Base-by-base conservation (phyloP, 768 basidiomycete genomes). In the Piloderma croceum region DNA sequence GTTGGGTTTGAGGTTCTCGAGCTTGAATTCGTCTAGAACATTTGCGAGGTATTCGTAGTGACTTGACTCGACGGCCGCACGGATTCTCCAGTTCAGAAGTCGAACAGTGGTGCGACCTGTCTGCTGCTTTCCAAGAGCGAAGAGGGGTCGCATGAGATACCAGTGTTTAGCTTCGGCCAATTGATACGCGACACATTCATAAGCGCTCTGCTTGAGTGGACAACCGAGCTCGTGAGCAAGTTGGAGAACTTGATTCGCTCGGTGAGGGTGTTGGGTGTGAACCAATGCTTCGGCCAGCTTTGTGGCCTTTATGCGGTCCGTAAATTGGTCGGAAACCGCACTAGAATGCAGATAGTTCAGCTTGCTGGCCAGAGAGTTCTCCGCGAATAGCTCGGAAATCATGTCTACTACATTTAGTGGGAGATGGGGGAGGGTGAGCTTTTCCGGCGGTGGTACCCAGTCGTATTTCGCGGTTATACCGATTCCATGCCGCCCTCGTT, bases 21-120 rank as follows among this genome's bases (percentile, higher is more conserved):
- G 51, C 36, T 62, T 50, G 63, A 81, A 88, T 39, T 79, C 70
- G 20, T 65, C 53, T 32, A 83, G 58, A 2, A 74, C 64, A 29
- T 52, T 55, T 43, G 67, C 59, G 19, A 89, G 61, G 6, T 51
- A 53, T 19, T 58, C 53, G 49, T 71, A 84, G 22, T 70, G 60
- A 41, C 71, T 63, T 4, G 61, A 64, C 56, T 86, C 80, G 42
- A 80, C 58, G 29, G 77, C 52, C 1, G 83, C 81, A 25, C 76
- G 74, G 6, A 73, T 64, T 35, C 75, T 74, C 84, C 83, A 88
- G 55, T 90, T 79, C 45, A 90, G 68, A 18, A 89, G 64, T 23
- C 77, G 72, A 22, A 60, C 48, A 3, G 76, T 79, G 3, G 71
- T 67, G 38, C 62, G 64, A 31, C 73, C 72, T 12, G 70, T 65